A percentile compares a stretch with the other conserved stretches of the same genome.
phyloP scores from a whole-genome alignment of 306 rosid genomes.

The Rubus idaeus region DNA sequence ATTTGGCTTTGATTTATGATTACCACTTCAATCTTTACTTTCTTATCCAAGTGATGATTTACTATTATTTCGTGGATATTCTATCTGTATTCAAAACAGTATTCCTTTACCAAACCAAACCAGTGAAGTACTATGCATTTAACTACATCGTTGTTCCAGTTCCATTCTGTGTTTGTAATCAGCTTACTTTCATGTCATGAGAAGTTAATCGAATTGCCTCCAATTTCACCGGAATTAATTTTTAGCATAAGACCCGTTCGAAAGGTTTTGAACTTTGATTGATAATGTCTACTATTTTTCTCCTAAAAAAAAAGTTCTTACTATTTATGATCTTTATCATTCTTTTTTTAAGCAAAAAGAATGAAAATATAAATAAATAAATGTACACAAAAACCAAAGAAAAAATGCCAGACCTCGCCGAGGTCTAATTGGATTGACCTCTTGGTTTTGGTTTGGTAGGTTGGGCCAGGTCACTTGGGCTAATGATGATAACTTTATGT shows the following conservation, averaged over 20 bases:
- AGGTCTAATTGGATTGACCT: background rate
- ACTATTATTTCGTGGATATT: background rate
- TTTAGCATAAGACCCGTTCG: background rate
- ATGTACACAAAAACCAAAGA: background rate
- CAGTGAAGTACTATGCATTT: background rate
- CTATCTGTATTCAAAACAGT: background rate
- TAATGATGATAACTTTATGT: background rate
- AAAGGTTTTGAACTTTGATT: background rate
- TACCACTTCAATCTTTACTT: background rate
- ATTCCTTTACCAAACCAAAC: background rate
- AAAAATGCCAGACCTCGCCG: background rate
- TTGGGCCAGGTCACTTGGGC: background rate
- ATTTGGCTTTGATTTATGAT: constrained; percentile 23
- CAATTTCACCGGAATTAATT: constrained; percentile 7
- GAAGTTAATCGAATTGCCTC: constrained; percentile 14
- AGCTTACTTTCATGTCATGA: constrained; percentile 12
- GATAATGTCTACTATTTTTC: background rate
- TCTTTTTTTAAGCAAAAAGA: background rate
- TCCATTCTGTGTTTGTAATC: constrained; percentile 15
- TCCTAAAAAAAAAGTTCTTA: background rate
- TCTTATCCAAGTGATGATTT: background rate
- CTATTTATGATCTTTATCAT: background rate
- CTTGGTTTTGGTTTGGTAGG: background rate
- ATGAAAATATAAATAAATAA: background rate
- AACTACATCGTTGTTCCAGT: constrained; percentile 11